A percentile compares a stretch with the other conserved stretches of the same genome.
phyloP scores from a whole-genome alignment of 192 early-diverging fungal genomes.

The Coemansia nantahalensis region DNA sequence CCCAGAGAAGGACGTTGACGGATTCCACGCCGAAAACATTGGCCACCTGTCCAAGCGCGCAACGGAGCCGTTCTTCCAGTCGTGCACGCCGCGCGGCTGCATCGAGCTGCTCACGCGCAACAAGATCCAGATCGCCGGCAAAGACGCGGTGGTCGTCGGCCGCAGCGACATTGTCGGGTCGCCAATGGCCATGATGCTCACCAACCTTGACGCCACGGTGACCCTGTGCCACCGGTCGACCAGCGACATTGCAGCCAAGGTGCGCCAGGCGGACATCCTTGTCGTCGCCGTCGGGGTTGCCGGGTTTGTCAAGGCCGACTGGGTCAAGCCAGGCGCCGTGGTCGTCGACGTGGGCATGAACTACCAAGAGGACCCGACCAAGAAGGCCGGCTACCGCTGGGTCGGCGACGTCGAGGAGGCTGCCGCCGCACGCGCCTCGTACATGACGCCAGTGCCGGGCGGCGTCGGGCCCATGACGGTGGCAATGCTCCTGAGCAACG shows the following conservation, averaged over 20 bases:
- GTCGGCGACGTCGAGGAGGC: conserved; percentile 91
- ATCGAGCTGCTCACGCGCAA: conserved; percentile 79
- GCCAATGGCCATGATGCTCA: conserved; percentile 83
- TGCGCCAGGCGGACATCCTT: conserved; percentile 83
- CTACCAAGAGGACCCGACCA: conserved; percentile 76
- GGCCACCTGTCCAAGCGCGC: conserved; percentile 84
- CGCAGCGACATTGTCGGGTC: conserved; percentile 94
- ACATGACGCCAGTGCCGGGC: conserved; percentile 95
- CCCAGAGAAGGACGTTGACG: conserved; percentile 95
- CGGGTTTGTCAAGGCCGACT: conserved; percentile 83
- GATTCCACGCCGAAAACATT: conserved; percentile 95
- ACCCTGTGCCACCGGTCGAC: conserved; percentile 94
- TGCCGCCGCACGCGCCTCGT: conserved; percentile 67
- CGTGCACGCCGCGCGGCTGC: conserved; percentile 96
- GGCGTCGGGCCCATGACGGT: conserved; percentile 99
- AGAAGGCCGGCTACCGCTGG: conserved; percentile 86
- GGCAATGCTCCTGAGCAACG: conserved; percentile 95
- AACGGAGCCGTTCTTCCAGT: conserved; percentile 77
- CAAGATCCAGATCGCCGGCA: conserved; percentile 70
- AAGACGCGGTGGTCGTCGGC: conserved; percentile 92
- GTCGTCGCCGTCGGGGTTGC: conserved; percentile 85
- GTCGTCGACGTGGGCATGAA: conserved; percentile 99
- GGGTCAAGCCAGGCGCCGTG: conserved; percentile 90
- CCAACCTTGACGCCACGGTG: conserved; percentile 81
- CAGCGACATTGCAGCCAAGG: conserved; percentile 67